Conservation (phyloP, 2,329 filamentous ascomycete genomes). For the Arthrinium phaeospermum region DNA sequence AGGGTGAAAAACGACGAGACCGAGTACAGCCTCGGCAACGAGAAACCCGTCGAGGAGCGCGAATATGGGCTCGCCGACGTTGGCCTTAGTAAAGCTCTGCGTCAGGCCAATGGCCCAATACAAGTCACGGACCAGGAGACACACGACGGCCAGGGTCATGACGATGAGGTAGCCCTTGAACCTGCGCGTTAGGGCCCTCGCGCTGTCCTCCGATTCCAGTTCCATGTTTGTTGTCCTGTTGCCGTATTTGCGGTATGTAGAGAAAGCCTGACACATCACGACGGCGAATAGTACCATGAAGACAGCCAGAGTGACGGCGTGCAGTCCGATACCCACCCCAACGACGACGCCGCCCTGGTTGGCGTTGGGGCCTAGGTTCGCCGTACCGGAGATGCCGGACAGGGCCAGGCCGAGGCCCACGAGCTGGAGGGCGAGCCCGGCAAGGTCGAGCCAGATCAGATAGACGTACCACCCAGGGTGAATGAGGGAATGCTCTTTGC, state of each 20-base stretch:
- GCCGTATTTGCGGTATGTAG: constrained; percentile 32
- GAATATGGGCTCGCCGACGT: constrained; percentile 36
- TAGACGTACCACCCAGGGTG: constrained; percentile 30
- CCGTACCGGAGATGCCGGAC: constrained; percentile 28
- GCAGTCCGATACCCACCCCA: constrained; percentile 34
- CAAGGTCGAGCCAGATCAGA: constrained; percentile 34
- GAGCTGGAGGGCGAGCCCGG: constrained; percentile 35
- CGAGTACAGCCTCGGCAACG: constrained; percentile 36
- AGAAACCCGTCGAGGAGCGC: constrained; percentile 38
- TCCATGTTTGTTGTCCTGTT: constrained; percentile 31
- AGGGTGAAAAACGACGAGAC: constrained; percentile 37
- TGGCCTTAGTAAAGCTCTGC: constrained; percentile 32
- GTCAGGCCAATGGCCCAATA: constrained; percentile 36
- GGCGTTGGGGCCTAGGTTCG: constrained; percentile 26
- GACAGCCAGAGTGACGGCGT: constrained; percentile 32
- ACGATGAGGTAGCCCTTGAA: constrained; percentile 36
- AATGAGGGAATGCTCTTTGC: constrained; percentile 38
- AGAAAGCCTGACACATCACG: constrained; percentile 31
- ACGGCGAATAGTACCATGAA: constrained; percentile 33
- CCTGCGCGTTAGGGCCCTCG: constrained; percentile 31
- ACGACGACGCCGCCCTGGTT: constrained; percentile 31
- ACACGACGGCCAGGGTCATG: constrained; percentile 31
- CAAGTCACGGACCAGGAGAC: constrained; percentile 33
- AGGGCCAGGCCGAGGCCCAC: constrained; percentile 37
- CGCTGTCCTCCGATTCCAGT: constrained; percentile 21